Conservation (phyloP, 306 rosid genomes). For the Medicago lupulina region DNA sequence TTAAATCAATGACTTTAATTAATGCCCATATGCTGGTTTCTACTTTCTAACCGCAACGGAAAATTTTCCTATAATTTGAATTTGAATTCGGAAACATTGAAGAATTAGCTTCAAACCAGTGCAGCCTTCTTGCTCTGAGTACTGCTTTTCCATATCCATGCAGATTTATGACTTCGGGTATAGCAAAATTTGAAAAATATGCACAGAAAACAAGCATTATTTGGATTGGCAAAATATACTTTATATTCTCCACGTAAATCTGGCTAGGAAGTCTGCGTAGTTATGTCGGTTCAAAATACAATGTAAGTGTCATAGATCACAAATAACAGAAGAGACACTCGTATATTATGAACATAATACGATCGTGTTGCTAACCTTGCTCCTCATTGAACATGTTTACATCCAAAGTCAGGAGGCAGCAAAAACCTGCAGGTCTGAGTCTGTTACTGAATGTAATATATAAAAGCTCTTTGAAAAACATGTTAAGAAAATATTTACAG, state of each 20-base stretch:
- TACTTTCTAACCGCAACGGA: background rate
- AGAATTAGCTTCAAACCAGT: constrained; percentile 9
- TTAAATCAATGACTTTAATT: background rate
- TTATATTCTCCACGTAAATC: constrained; percentile 1
- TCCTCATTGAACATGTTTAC: constrained; percentile 14
- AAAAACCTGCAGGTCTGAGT: constrained; percentile 1
- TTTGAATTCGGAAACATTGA: background rate
- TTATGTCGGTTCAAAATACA: background rate
- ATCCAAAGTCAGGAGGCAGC: background rate
- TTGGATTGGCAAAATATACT: constrained; percentile 5
- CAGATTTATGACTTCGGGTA: background rate
- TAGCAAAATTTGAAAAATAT: constrained; percentile 8
- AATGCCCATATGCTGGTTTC: background rate
- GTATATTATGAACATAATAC: constrained; percentile 4
- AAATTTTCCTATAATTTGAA: background rate
- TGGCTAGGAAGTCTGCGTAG: background rate
- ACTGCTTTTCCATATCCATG: background rate
- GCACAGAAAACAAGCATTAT: constrained; percentile 1
- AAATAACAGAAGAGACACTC: background rate
- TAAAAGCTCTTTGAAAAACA: background rate
- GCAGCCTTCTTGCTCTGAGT: constrained; percentile 3
- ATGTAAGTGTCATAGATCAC: background rate
- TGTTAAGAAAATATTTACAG: background rate
- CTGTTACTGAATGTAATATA: constrained; percentile 9
- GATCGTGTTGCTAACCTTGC: constrained; percentile 12